Evolutionary conservation across 306 rosid genomes (phyloP), one percentile per base, ranked within the genome.

Genomic region (Sicyos baderoa): DNA sequence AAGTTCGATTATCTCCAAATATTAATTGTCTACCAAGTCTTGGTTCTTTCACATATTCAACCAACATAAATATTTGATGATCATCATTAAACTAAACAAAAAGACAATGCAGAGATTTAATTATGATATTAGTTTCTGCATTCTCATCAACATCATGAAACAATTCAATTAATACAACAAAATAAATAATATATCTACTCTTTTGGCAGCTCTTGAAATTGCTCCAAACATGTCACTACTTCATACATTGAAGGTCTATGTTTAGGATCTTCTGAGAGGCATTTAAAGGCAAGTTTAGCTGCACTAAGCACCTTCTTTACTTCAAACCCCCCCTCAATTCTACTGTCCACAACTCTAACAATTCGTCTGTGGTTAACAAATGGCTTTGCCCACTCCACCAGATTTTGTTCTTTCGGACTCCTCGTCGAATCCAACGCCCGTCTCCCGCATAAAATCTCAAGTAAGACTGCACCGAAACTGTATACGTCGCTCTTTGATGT

Each of bases 401-500:
- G 67, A 70, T 71, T 89, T 17, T 86, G 96, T 60, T 93, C 97
- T 66, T 91, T 79, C 0, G 79, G 1, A 17, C 97, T 88, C 66
- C 86, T 79, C 75, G 88, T 90, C 52, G 59, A 27, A 82, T 93
- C 99, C 17, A 93, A 47, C 2, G 87, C 91, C 13, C 96, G 84
- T 78, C 76, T 86, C 3, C 91, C 99, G 0, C 96, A 84, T 71
- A 93, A 64, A 7, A 93, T 79, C 85, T 93, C 98, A 0, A 93
- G 91, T n/a, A 93, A 80, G 44, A 93, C 97, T 1, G 90, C 99
- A n/a, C 97, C 99, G 4, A 88, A 93, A 71, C 94, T 90, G 81
- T 93, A 93, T 22, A 90, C 94, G 42, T 93, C 99, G 15, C 99
- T 93, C 85, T 59, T 93, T 27, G 86, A 78, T 0, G 91, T 89